Evolutionary conservation across 345 rosid species (phyloP), one percentile per base, ranked within the genome.

Genomic region (Turnera subulata): DNA sequence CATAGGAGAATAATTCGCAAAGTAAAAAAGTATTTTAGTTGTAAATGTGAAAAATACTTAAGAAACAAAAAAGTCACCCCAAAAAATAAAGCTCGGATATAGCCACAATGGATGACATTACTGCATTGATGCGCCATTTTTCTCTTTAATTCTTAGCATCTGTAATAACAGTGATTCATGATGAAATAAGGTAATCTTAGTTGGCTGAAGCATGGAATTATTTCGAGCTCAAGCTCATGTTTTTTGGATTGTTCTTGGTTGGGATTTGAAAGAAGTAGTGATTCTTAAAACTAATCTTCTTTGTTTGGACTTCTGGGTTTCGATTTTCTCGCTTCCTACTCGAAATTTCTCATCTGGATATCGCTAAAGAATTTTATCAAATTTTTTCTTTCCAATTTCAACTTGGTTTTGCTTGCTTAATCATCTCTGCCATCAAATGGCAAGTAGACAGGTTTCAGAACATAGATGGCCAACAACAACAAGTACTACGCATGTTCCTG

Each of bases 371-470:
- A 50, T 20, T n/a, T 25, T 4, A 26, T 58, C 6, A 16, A 18
- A 14, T 6, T 17, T 49, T 6, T 19, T 15, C 9, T 11, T 25
- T 57, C 9, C 29, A 33, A 0, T 21, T 15, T 17, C 32, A 43
- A 12, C 9, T 52, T 14, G 16, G 2, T 56, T 47, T 13, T 12
- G 8, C 11, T 19, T 58, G 38, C 9, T 20, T n/a, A n/a, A n/a
- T 63, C 56, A 7, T 7, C 55, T n/a, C 20, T 55, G 37, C 56
- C 22, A 17, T 44, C 17, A 38, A 29, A 78, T 78, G 85, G 75
- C 55, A 69, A 65, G 65, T 67, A 57, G 80, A 60, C 42, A 67
- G 67, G 23, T 60, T 13, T 24, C 70, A 46, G 53, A 59, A 33
- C 59, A 73, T 57, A 64, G 63, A 65, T 65, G 38, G 72, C 58